Conservation (phyloP, 805 yeast species). For the Kodamaea sagamina region DNA sequence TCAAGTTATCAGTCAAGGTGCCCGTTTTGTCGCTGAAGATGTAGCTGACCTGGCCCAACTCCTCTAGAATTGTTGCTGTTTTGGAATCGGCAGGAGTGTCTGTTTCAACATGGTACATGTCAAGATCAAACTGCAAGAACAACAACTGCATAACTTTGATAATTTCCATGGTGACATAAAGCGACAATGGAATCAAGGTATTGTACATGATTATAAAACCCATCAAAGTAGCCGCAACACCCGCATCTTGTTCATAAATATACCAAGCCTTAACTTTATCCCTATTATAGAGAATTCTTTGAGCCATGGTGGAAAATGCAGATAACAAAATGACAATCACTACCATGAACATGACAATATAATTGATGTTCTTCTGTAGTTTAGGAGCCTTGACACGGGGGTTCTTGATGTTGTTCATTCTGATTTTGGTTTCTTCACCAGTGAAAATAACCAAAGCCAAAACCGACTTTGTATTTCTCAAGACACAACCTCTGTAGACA, state of each 20-base stretch:
- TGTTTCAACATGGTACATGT: conserved; percentile 83
- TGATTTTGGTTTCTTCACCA: conserved; percentile 93
- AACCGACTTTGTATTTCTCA: conserved; percentile 77
- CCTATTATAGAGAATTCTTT: conserved; percentile 51
- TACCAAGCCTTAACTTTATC: conserved; percentile 65
- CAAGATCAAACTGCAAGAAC: conserved; percentile 85
- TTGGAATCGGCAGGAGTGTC: conserved; percentile 93
- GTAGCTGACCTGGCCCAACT: conserved; percentile 94
- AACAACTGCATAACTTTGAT: conserved; percentile 85
- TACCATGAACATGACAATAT: conserved; percentile 87
- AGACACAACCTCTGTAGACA: conserved; percentile 85
- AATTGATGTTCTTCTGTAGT: conserved; percentile 77
- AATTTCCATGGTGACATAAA: conserved; percentile 95
- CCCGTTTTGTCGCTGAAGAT: conserved; percentile 97
- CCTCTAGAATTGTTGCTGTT: conserved; percentile 94
- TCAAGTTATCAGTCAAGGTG: conserved; percentile 89
- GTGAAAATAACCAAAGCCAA: conserved; percentile 86
- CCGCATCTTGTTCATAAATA: conserved; percentile 68
- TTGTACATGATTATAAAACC: conserved; percentile 97
- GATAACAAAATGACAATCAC: conserved; percentile 72
- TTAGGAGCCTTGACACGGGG: conserved; percentile 94
- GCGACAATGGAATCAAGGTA: conserved; percentile 90
- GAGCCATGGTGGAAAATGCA: conserved; percentile 80
- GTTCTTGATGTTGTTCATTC: conserved; percentile 90
- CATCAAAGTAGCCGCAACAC: conserved; percentile 88